Base-by-base conservation (phyloP, 768 basidiomycete genomes). In the Paxillus rubicundulus region DNA sequence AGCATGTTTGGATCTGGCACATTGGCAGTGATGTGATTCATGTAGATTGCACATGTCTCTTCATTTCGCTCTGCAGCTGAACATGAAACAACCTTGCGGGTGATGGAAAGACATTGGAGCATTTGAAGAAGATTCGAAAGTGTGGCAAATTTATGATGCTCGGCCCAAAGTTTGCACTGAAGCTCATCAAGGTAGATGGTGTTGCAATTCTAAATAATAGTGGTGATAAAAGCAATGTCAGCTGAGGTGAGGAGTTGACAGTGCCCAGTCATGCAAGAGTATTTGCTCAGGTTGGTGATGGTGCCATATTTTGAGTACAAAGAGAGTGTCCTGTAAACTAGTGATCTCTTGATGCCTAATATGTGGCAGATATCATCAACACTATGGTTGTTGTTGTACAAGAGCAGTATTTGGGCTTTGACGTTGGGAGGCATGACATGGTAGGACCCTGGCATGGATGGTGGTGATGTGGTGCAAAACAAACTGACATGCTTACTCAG, bases 1-100 rank as follows among this genome's bases (percentile, higher is more conserved):
- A 67, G 53, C 63, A 62, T 64, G 13, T 56, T 32, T 14, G 63
- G 24, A 49, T 62, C 42, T 0, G 49, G 52, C 61, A 4, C 62
- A 42, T 56, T 47, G 0, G 39, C 41, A 0, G 27, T 56, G 40
- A 62, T 60, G 14, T 5, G 4, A 9, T 62, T 62, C 49, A 57
- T 62, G 24, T 55, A 60, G 0, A 45, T 37, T 4, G 50, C 47
- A 1, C 48, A 1, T 12, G n/a, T 2, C 9, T 20, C 2, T 5
- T 65, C 55, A 47, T 52, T 60, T 14, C n/a, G 9, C 34, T 66
- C 57, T 9, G 33, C 4, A 13, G 64, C 57, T 30, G 1, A 1
- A 8, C 18, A n/a, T n/a, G 59, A 56, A 24, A 56, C 24, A 4
- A n/a, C 7, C 47, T 64, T 56, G 27, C 28, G 2, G 9, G 42